These are phyloP conservation scores for Rhododendron mucronatum DNA, from an alignment of 148 eudicot genomes.

Conservation along the genomic window DNA sequence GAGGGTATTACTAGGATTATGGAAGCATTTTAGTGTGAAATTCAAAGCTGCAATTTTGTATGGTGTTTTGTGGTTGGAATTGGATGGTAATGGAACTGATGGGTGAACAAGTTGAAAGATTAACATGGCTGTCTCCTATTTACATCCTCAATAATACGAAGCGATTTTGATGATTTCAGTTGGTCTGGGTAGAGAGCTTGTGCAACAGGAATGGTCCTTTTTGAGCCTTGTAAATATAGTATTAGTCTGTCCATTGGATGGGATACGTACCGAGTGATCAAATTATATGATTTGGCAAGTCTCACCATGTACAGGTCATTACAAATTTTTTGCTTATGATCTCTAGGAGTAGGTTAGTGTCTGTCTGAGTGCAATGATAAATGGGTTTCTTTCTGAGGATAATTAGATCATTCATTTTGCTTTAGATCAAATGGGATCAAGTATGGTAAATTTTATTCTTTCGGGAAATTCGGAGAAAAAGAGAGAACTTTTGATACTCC, in stretches of 20 bases:
- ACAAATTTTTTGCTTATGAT: background rate
- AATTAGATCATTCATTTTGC: too few relatives aligned
- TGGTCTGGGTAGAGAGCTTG: background rate
- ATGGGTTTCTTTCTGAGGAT: too few relatives aligned
- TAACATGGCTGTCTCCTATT: background rate
- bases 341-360: too few relatives aligned
- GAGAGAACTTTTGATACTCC: too few relatives aligned
- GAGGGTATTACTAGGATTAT: too few relatives aligned
- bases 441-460: too few relatives aligned
- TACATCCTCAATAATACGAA: background rate
- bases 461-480: too few relatives aligned
- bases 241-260: background rate
- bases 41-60: background rate
- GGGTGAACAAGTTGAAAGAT: background rate
- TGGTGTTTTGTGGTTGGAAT: background rate
- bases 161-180: background rate
- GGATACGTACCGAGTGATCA: background rate
- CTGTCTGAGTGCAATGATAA: too few relatives aligned
- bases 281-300: too few relatives aligned
- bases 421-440: too few relatives aligned
- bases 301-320: background rate
- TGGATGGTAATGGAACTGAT: background rate
- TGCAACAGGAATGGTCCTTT: background rate
- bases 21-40: background rate
- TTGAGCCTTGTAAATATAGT: background rate